A percentile compares a stretch with the other conserved stretches of the same genome.
phyloP scores from a whole-genome alignment of 2,329 filamentous ascomycete species.

The Hymenotorrendiella dingleyae region DNA sequence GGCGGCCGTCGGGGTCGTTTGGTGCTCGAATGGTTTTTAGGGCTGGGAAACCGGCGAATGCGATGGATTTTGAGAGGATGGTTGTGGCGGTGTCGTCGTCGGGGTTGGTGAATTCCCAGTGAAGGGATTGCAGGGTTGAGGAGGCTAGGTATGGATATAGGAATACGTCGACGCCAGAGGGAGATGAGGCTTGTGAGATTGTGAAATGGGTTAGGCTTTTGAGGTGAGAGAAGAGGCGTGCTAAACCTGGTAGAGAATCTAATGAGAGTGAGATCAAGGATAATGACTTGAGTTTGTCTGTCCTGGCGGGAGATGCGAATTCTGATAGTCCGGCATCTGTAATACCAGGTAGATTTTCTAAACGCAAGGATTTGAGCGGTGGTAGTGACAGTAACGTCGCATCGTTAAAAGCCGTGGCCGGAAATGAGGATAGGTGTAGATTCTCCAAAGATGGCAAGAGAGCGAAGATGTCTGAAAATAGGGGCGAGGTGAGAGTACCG shows the following conservation, averaged over 20 bases:
- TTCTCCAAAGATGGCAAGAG: constrained; percentile 49
- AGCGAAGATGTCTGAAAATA: constrained; percentile 45
- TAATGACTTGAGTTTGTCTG: constrained; percentile 41
- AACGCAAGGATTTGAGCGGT: constrained; percentile 46
- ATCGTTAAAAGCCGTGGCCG: constrained; percentile 52
- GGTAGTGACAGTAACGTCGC: constrained; percentile 49
- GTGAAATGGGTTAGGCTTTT: constrained; percentile 43
- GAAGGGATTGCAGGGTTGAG: constrained; percentile 44
- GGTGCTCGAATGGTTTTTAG: constrained; percentile 57
- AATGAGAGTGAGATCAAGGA: constrained; percentile 52
- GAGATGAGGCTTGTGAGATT: constrained; percentile 49
- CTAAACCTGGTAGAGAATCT: constrained; percentile 49
- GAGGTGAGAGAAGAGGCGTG: constrained; percentile 53
- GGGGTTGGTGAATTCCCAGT: constrained; percentile 52
- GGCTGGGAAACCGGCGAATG: constrained; percentile 54
- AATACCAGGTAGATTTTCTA: constrained; percentile 51
- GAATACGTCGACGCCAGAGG: constrained; percentile 50
- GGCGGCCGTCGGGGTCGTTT: constrained; percentile 61
- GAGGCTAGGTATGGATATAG: constrained; percentile 61
- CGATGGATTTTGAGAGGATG: constrained; percentile 59
- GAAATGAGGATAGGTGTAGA: constrained; percentile 53
- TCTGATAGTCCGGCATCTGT: constrained; percentile 50
- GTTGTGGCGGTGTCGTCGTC: constrained; percentile 46
- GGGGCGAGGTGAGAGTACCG: constrained; percentile 45
- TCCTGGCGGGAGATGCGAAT: constrained; percentile 46